Conservation (phyloP, 2,329 filamentous ascomycete genomes). For the Phyllosticta ampelicida region DNA sequence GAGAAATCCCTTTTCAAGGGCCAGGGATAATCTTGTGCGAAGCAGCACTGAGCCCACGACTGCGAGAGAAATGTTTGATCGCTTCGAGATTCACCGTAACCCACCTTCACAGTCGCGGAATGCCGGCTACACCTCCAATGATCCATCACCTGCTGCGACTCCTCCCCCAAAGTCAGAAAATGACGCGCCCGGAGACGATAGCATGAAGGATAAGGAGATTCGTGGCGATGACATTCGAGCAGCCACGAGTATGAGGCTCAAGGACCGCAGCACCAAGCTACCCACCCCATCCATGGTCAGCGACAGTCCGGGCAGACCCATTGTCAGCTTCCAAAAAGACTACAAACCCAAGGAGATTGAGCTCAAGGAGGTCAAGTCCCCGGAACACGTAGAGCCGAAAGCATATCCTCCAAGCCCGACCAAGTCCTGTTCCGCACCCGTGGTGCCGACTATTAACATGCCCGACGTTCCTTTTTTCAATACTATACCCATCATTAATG, state of each 20-base stretch:
- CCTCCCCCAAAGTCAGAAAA: constrained; percentile 15
- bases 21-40: constrained; percentile 34
- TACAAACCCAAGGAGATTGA: constrained; percentile 71
- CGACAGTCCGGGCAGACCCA: constrained; percentile 79
- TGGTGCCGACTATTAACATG: constrained; percentile 41
- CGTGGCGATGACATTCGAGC: constrained; percentile 78
- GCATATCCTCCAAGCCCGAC: constrained; percentile 16
- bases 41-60: constrained; percentile 34
- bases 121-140: constrained; percentile 62
- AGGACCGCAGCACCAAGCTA: constrained; percentile 75
- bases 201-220: constrained; percentile 64
- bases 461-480: constrained; percentile 25
- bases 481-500: constrained; percentile 25
- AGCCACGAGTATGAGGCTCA: constrained; percentile 80
- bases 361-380: constrained; percentile 43
- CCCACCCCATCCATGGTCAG: constrained; percentile 86
- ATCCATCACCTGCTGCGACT: constrained; percentile 3
- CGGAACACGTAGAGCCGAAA: constrained; percentile 11
- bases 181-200: constrained; percentile 34
- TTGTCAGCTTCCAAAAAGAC: constrained; percentile 88
- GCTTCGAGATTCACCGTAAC: constrained; percentile 72
- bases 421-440: constrained; percentile 32
- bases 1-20: constrained; percentile 54
- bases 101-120: constrained; percentile 74
- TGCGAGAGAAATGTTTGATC: constrained; percentile 33